Base-by-base conservation (phyloP, 371 early-diverging fungal genomes). In the Mortierella sp. region DNA sequence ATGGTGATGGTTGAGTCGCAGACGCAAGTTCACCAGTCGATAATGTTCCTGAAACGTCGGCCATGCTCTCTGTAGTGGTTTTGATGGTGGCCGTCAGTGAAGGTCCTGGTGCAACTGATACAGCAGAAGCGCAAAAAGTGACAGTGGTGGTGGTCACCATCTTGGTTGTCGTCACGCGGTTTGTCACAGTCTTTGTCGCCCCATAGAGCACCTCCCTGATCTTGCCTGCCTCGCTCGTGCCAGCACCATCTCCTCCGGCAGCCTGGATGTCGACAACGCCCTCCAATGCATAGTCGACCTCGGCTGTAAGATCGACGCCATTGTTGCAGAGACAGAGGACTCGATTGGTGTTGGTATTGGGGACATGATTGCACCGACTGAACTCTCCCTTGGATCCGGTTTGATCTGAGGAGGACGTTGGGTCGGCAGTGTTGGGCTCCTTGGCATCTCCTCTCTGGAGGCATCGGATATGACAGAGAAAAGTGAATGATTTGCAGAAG, bases 321-420 rank as follows among this genome's bases (percentile, higher is more conserved):
- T 90, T 68, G 86, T 89, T 45, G 82, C 89, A 55, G 82, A 88
- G 68, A 77, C 80, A 75, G 77, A 89, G 85, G 37, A 85, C 71
- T 74, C 82, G 73, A 8, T 66, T 47, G 13, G 44, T 63, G 1
- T 72, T 47, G 14, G 73, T 75, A 37, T 69, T 26, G 9, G 83
- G 76, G 29, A 73, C 65, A 44, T 78, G 76, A 13, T 4, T 66
- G 48, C 84, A 83, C 9, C 84, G 79, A 31, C 64, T 79, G 67
- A 73, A 70, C 64, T 79, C 79, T 16, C 63, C 70, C 39, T 58
- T 41, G 40, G 31, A 58, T 7, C 50, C 64, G 34, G 48, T 58
- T 53, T 31, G 58, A 5, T 61, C 61, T 3, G 47, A 24, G 19
- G 29, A 5, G 10, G 74, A 19, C 39, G 45, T 19, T 0, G 44